Evolutionary conservation across 78 protist genomes (phyloP), one percentile per base, ranked within the genome.

Genomic region (Isochrysis galbana): DNA sequence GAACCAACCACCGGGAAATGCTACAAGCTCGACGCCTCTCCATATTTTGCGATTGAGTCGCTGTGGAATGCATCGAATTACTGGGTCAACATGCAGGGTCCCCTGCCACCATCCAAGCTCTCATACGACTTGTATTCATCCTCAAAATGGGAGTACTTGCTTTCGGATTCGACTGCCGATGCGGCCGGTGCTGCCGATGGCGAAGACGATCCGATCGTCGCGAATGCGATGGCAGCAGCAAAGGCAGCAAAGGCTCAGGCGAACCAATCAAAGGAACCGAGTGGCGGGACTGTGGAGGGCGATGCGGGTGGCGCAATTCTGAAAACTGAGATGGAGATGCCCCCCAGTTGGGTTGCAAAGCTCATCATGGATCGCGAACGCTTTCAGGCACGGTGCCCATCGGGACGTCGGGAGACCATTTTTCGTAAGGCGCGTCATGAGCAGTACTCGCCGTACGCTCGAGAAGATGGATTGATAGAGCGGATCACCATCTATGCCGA

Each of bases 1-100:
- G 98, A 96, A 87, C 90, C 96, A 39, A 10, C 87, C 4, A 95
- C 97, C 42, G 98, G 98, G 38, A 1, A 26, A 23, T 0, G 5
- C 26, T 0, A 14, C 45, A 36, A 7, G 32, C 39, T 46, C 23
- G 54, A 41, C 36, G 29, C 25, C 41, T 0, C 77, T 1, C 38
- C n/a, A 38, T 96, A 93, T 87, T 36, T 72, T 29, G 95, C 95
- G 34, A 67, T 96, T 39, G 97, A 96, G 90, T 11, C 39, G 26
- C 48, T 96, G 45, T 96, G 82, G 70, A 95, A 95, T 78, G 17
- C 91, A 61, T 23, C 19, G 23, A 95, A 95, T 78, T 86, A 44
- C 42, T 96, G 89, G 89, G 94, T 96, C 69, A 94, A 95, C 91
- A 87, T 96, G 95, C 94, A 93, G 82, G 45, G 3, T 26, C 0